Base-by-base conservation (phyloP, 2,329 filamentous ascomycete genomes). In the Teratosphaeria epicoccoides region DNA sequence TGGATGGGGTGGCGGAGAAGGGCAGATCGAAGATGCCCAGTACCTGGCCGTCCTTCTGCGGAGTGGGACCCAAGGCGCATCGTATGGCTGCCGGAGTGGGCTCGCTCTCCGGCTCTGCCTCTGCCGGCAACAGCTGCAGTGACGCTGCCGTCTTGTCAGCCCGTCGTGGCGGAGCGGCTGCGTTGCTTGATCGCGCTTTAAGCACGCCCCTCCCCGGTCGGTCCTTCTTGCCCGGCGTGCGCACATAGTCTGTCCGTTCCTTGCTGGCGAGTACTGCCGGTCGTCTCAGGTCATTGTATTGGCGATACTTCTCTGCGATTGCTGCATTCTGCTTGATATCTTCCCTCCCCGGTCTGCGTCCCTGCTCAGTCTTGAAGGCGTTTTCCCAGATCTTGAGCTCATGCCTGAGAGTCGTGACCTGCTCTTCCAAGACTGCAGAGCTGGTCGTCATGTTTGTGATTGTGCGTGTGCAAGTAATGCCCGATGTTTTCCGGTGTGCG, bases 1-100 rank as follows among this genome's bases (percentile, higher is more conserved):
- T 69, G 51, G 65, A 70, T 6, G 70, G 69, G 25, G 70, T 73
- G 4, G 77, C 76, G 1, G 79, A 77, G 4, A 76, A 77, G 6
- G 88, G 70, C 10, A 85, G 70, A 63, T 91, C 87, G 64, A 93
- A 93, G 17, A 93, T 70, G 4, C 87, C 86, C 2, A 93, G 74
- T 1, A 89, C 83, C 20, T 80, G 80, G 24, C 87, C 87, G 65
- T 91, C 85, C 55, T 82, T 81, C 62, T 91, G 87, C 2, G 87
- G 87, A 11, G 87, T 93, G 1, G 87, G 87, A 2, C 85, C 86
- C 55, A 93, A 57, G 7, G 59, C 63, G 25, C 55, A 57, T 14
- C 63, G 58, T 7, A 69, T 63, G 50, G 59, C 62, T 23, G 66
- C 63, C 25, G 59, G 64, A 40, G 58, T 67, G 20, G 53, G 63